Evolutionary conservation across 805 yeast genomes (phyloP), one percentile per base, ranked within the genome.

Genomic region (Yarrowia divulgata): DNA sequence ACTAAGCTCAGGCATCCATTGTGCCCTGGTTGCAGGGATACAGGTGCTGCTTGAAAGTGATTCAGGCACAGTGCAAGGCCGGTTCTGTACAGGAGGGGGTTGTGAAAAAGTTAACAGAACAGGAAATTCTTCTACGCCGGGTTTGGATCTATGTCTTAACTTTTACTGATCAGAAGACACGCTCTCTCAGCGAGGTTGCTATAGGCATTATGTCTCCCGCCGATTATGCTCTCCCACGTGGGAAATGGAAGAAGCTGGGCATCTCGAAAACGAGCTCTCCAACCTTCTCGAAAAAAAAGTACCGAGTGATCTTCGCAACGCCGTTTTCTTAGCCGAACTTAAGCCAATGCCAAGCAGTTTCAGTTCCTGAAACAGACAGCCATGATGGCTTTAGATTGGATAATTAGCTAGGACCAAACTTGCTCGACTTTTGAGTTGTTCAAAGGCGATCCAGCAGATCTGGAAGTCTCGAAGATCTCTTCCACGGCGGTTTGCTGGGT

Each of bases 261-360:
- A 19, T 16, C 7, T 49, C 37, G 8, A 5, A 6, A 18, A 35
- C 13, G 34, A 54, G 19, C 16, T 19, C 35, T 45, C 35, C 60
- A 54, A 19, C 45, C 19, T 39, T 39, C 19, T 29, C 35, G 19
- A 14, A 14, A 8, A 32, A 42, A 35, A 35, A 52, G 58, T 52
- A 42, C 57, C 9, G 1, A 8, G 23, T n/a, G 60, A 54, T 54
- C 45, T 19, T 19, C 60, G 39, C 60, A 37, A 19, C 45, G 45
- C 60, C 60, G 45, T 54, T 54, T 54, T 54, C 60, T 23, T 54
- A 54, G 45, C 34, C 9, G 13, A 54, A 54, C 60, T 23, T 39
- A 23, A 19, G 23, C 35, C 32, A 13, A 13, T 39, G 45, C 60
- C 60, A 39, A 54, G 60, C 23, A 6, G 13, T 3, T 29, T 18